Base-by-base conservation (phyloP, 495 filamentous ascomycete species). In the Aspergillus mulundensis region DNA sequence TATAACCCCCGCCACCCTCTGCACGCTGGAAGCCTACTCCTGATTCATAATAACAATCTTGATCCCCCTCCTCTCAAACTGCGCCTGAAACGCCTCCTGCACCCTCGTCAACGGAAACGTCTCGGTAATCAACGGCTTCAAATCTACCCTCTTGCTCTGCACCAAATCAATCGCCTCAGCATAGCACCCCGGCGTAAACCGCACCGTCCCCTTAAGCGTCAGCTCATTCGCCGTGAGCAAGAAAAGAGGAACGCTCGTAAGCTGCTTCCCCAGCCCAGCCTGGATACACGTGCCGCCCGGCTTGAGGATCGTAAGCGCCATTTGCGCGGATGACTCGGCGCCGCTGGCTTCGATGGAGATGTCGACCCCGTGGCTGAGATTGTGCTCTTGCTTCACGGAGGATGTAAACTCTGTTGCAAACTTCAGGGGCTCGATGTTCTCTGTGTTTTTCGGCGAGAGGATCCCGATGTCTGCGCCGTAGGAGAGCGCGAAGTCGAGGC, bases 1-100 rank as follows among this genome's bases (percentile, higher is more conserved):
- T 4, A 4, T 30, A 30, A 5, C 28, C 28, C 10, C 28, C 10
- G 4, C 10, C 28, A 30, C 4, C 10, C 28, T 10, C 4, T 5
- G 10, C 5, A 10, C 28, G 10, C 4, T 4, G 28, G 5, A 30
- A 10, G 28, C 12, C 28, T 48, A 48, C 28, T 53, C 50, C 40
- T 43, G 38, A 25, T 43, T 53, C 21, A 43, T 18, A 43, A 53
- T 32, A 32, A 53, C 30, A 43, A 53, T 32, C 25, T 43, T 53
- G 7, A 53, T 44, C 3, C 42, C 50, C 6, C 20, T 32, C 23
- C 39, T 32, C 14, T 5, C 50, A 21, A 8, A 2, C 40, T 43
- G 38, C 23, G 23, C 23, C 10, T 11, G 18, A 16, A 53, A 52
- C 21, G 39, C 50, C 21, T 53, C 50, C 7, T 30, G 14, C 11